These are phyloP conservation scores for Paecilomyces dactylethromorphus DNA, from an alignment of 2,329 filamentous ascomycete genomes.

Conservation along the genomic window DNA sequence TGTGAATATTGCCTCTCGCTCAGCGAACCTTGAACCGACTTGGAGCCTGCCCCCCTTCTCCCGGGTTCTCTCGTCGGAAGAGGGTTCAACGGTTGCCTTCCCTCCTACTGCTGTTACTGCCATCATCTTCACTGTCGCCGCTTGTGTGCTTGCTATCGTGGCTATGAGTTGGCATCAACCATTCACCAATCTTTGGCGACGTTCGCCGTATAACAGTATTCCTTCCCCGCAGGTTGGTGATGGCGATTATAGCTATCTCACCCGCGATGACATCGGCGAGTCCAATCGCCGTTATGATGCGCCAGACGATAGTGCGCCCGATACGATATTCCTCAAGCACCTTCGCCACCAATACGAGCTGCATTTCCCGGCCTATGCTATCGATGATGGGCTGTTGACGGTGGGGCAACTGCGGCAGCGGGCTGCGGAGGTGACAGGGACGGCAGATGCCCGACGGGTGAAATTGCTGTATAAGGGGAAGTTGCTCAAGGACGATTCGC, in stretches of 20 bases:
- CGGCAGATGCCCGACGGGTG: constrained; percentile 29
- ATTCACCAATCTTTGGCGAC: constrained; percentile 25
- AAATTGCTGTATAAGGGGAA: constrained; percentile 43
- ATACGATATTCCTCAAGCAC: constrained; percentile 38
- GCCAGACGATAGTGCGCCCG: constrained; percentile 28
- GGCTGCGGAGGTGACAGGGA: constrained; percentile 31
- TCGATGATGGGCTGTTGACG: constrained; percentile 38
- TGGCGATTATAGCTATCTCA: constrained; percentile 33
- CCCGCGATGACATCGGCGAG: constrained; percentile 27
- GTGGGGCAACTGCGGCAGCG: constrained; percentile 35
- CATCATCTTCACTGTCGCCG: constrained; percentile 18
- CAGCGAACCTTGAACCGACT: constrained; percentile 9
- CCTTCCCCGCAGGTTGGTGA: constrained; percentile 29
- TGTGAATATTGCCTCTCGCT: constrained; percentile 13
- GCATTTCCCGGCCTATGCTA: constrained; percentile 40
- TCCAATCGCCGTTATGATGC: constrained; percentile 9
- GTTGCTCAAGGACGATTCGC: constrained; percentile 34
- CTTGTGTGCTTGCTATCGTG: constrained; percentile 19
- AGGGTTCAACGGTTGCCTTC: not conserved
- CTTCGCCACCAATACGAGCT: constrained; percentile 35
- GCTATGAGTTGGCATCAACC: constrained; percentile 30
- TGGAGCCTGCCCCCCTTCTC: constrained; percentile 12
- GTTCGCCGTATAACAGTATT: constrained; percentile 20
- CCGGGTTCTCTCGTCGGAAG: constrained; percentile 15
- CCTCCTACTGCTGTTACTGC: constrained; percentile 8